Evolutionary conservation across 2,329 filamentous ascomycete genomes (phyloP).

Genomic region (Phyllosticta capitalensis): DNA sequence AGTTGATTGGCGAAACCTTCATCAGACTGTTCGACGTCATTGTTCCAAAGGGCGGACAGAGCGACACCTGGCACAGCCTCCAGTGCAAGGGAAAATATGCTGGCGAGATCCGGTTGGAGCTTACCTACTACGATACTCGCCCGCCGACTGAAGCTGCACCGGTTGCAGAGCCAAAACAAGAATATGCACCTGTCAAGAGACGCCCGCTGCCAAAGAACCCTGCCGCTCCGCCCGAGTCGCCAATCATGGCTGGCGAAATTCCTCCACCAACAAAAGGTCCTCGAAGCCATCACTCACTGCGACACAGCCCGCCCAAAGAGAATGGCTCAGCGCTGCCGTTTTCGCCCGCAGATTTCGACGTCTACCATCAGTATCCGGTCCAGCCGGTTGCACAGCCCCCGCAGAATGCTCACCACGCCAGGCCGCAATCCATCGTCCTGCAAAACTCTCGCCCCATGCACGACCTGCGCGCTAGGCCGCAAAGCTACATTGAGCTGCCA

Average conservation of each 20-base stretch:
- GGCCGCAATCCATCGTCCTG: slow-evolving; percentile 6
- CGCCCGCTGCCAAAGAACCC: slow-evolving; percentile 69
- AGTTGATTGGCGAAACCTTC: slow-evolving; percentile 91
- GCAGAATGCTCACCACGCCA: slow-evolving; percentile 1
- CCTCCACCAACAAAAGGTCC: slow-evolving; percentile 14
- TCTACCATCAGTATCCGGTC: slow-evolving; percentile 5
- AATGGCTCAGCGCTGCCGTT: not conserved
- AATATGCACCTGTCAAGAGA: slow-evolving; percentile 57
- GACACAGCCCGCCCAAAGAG: slow-evolving; percentile 3
- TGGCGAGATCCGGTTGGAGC: slow-evolving; percentile 85
- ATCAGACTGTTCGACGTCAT: slow-evolving; percentile 75
- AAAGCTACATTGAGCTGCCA: slow-evolving; percentile 23
- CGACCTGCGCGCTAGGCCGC: slow-evolving; percentile 20
- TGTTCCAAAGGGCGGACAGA: slow-evolving; percentile 80
- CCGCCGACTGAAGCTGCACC: slow-evolving; percentile 26
- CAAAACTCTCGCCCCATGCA: slow-evolving; percentile 19
- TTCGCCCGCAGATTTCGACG: slow-evolving; percentile 8
- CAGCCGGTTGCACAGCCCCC: slow-evolving; percentile 4
- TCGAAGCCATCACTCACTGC: slow-evolving; percentile 21
- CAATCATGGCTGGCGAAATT: slow-evolving; percentile 12
- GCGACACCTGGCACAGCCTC: slow-evolving; percentile 82
- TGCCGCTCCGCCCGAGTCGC: slow-evolving; percentile 42
- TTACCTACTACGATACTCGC: slow-evolving; percentile 89
- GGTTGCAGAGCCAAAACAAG: slow-evolving; percentile 41
- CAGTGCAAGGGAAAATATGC: slow-evolving; percentile 90